These are phyloP conservation scores for Multifurca ochricompacta DNA, from an alignment of 768 basidiomycete genomes.

Conservation along the genomic window DNA sequence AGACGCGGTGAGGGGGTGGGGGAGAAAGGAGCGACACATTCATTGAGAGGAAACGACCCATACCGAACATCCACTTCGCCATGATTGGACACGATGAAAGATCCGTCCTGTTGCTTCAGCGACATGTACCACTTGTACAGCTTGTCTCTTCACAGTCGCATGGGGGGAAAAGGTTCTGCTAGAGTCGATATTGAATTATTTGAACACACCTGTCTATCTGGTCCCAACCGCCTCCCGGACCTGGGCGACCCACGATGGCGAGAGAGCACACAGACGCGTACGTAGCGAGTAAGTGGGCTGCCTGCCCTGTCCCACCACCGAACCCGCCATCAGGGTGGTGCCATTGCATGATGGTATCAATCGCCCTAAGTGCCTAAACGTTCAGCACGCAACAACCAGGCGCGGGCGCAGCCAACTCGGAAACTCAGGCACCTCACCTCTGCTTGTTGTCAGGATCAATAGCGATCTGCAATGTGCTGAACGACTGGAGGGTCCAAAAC, in stretches of 20 bases:
- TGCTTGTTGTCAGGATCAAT: conserved; percentile 74
- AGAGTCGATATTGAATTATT: not conserved
- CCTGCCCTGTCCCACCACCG: conserved; percentile 84
- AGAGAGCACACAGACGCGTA: conserved; percentile 83
- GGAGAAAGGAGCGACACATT: no score
- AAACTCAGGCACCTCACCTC: conserved; percentile 45
- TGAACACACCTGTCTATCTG: conserved; percentile 66
- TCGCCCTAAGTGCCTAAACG: conserved; percentile 41
- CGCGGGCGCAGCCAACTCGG: not conserved
- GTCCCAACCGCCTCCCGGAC: conserved; percentile 75
- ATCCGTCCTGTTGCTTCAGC: conserved; percentile 87
- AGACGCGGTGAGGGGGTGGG: not conserved
- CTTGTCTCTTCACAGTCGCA: conserved; percentile 41
- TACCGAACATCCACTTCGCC: conserved; percentile 94
- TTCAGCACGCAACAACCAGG: conserved; percentile 2
- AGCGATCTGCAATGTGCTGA: conserved; percentile 69
- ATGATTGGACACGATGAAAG: conserved; percentile 79
- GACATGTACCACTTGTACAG: conserved; percentile 88
- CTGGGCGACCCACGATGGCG: conserved; percentile 72
- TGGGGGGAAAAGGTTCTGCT: not conserved
- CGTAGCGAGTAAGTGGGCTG: conserved; percentile 80
- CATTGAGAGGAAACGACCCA: conserved; percentile 17
- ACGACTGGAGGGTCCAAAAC: conserved; percentile 86
- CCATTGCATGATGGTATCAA: conserved; percentile 72
- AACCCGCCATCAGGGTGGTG: conserved; percentile 89